A percentile compares a stretch with the other conserved stretches of the same genome.
Evolutionary conservation across 2,329 filamentous ascomycete genomes (phyloP).

Genomic region (Dendryphion nanum): DNA sequence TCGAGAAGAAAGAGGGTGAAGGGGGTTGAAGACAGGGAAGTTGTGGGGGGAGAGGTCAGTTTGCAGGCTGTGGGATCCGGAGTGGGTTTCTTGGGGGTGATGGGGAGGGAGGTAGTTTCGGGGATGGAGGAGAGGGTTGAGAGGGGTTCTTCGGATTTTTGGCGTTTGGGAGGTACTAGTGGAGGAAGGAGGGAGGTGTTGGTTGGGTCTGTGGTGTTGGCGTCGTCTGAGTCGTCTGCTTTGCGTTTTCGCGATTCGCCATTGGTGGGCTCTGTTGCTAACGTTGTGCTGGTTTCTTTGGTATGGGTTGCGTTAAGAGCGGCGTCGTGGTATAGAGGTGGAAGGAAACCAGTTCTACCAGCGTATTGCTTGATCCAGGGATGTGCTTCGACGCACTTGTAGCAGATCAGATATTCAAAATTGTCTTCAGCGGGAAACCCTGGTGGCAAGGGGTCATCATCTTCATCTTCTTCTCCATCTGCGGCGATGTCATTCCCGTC

Average conservation of each 20-base stretch:
- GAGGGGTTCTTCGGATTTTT: slow-evolving; percentile 34
- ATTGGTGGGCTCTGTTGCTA: slow-evolving; percentile 21
- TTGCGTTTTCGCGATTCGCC: slow-evolving; percentile 45
- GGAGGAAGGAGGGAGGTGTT: slow-evolving; percentile 14
- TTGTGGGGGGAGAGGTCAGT: slow-evolving; percentile 55
- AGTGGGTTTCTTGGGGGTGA: slow-evolving; percentile 23
- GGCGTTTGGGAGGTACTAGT: slow-evolving; percentile 26
- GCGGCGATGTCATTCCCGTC: slow-evolving; percentile 37
- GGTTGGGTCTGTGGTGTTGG: slow-evolving; percentile 32
- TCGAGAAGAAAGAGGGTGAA: slow-evolving; percentile 83
- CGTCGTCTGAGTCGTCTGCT: slow-evolving; percentile 34
- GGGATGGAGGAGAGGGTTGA: slow-evolving; percentile 35
- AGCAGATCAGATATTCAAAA: slow-evolving; percentile 89
- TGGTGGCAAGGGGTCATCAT: slow-evolving; percentile 67
- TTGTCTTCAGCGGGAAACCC: slow-evolving; percentile 87
- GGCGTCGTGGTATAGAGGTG: slow-evolving; percentile 61
- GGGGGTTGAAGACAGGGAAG: slow-evolving; percentile 49
- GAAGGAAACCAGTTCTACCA: slow-evolving; percentile 74
- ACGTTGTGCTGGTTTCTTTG: slow-evolving; percentile 3
- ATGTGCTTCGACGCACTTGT: slow-evolving; percentile 83
- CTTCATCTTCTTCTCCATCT: slow-evolving; percentile 53
- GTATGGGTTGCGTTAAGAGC: slow-evolving; percentile 13
- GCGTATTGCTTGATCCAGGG: slow-evolving; percentile 93
- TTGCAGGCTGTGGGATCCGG: slow-evolving; percentile 54
- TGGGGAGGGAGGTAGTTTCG: slow-evolving; percentile 20